Percentiles rank a stretch among this genome's conserved stretches.
These are phyloP conservation scores for Candida anglica DNA, from an alignment of 805 yeast genomes.

Conservation along the genomic window DNA sequence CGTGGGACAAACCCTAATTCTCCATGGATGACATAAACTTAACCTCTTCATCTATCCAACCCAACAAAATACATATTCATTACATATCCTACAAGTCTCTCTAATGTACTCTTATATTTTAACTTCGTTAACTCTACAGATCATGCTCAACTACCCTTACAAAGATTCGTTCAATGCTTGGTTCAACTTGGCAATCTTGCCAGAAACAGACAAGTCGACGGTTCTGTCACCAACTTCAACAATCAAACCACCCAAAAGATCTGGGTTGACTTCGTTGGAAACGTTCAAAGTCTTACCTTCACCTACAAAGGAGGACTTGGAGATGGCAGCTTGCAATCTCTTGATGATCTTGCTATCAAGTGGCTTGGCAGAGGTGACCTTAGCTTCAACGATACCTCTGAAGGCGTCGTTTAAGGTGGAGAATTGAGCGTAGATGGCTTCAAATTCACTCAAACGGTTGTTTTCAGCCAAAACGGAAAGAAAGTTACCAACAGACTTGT, in stretches of 20 bases:
- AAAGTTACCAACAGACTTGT: slow-evolving; percentile 73
- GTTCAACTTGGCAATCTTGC: slow-evolving; percentile 86
- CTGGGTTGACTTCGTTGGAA: slow-evolving; percentile 79
- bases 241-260: slow-evolving; percentile 90
- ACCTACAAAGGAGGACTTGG: slow-evolving; percentile 79
- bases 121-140: too few species aligned
- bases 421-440: slow-evolving; percentile 66
- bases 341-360: slow-evolving; percentile 76
- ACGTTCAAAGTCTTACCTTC: slow-evolving; percentile 81
- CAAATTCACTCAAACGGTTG: slow-evolving; percentile 80
- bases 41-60: too few species aligned
- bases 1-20: too few species aligned
- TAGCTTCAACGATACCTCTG: slow-evolving; percentile 89
- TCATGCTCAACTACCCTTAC: too few species aligned
- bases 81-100: too few species aligned
- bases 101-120: too few species aligned
- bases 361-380: slow-evolving; percentile 81
- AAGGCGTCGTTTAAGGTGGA: slow-evolving; percentile 78
- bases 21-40: too few species aligned
- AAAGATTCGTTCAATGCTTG: slow-evolving; percentile 81
- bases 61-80: too few species aligned
- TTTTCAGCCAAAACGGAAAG: slow-evolving; percentile 85
- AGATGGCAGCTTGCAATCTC: slow-evolving; percentile 75
- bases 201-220: slow-evolving; percentile 84
- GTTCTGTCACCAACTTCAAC: slow-evolving; percentile 97